Conservation (phyloP, 345 rosid species). For the Salix caprea region DNA sequence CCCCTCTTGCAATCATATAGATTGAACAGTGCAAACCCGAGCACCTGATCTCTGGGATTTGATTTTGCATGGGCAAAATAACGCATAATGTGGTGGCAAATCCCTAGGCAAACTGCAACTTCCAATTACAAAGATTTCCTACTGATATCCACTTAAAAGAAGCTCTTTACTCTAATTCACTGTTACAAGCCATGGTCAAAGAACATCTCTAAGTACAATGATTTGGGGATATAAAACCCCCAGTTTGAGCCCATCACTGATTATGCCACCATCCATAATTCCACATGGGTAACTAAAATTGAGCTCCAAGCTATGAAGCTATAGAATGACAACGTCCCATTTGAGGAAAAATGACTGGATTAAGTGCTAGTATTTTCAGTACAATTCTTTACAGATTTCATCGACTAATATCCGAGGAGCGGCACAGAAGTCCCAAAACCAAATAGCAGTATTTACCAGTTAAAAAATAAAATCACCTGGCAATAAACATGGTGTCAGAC, state of each 20-base stretch:
- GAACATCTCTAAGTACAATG: background rate
- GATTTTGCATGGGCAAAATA: background rate
- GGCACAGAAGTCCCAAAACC: background rate
- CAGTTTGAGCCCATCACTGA: background rate
- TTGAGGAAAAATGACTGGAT: background rate
- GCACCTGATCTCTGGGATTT: background rate
- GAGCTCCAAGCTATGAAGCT: background rate
- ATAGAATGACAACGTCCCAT: background rate
- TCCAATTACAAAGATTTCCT: background rate
- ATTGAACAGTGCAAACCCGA: background rate
- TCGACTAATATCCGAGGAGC: background rate
- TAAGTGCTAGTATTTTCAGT: background rate
- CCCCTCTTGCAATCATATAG: background rate
- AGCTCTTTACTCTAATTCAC: background rate
- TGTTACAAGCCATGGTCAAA: background rate
- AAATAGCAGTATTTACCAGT: background rate
- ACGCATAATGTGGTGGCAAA: background rate
- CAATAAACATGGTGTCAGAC: constrained; percentile 47
- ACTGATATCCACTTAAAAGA: background rate
- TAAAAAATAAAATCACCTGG: constrained; percentile 27
- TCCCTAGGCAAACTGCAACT: background rate
- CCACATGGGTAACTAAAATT: background rate
- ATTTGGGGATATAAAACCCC: background rate
- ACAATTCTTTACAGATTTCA: background rate
- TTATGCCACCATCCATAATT: background rate